Conservation (phyloP, 2,329 filamentous ascomycete genomes). For the Colletotrichum euphorbiae region DNA sequence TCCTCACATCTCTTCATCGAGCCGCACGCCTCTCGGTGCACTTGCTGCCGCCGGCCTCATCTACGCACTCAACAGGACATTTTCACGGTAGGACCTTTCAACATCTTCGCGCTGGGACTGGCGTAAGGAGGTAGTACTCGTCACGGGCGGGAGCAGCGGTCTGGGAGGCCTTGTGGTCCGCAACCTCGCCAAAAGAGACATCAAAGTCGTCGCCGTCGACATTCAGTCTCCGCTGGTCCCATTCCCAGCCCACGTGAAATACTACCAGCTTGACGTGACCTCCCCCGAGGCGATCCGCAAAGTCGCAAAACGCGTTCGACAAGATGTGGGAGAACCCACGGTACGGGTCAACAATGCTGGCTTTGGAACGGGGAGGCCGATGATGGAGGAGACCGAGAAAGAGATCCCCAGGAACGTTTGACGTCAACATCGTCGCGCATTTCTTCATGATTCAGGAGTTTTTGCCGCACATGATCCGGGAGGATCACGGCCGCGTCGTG, state of each 20-base stretch:
- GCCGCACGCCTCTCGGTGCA: neutral
- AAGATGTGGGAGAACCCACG: slow-evolving; percentile 48
- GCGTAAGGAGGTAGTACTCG: slow-evolving; percentile 4
- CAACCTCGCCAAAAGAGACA: neutral
- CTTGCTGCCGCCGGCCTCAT: neutral
- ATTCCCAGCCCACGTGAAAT: neutral
- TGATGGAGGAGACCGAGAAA: slow-evolving; percentile 6
- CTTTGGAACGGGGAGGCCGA: slow-evolving; percentile 46
- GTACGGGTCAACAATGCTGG: slow-evolving; percentile 53
- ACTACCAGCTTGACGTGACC: slow-evolving; percentile 16
- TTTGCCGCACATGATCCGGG: neutral
- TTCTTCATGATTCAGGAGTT: slow-evolving; percentile 14
- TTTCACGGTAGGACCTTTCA: neutral
- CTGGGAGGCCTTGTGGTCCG: neutral
- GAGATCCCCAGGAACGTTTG: slow-evolving; percentile 3
- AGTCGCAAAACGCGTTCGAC: slow-evolving; percentile 55
- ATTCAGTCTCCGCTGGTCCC: neutral
- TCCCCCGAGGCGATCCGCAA: slow-evolving; percentile 48
- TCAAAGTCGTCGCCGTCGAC: slow-evolving; percentile 20
- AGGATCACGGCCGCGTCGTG: slow-evolving; percentile 9
- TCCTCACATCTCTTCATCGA: neutral
- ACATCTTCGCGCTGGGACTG: slow-evolving; percentile 10
- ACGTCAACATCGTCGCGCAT: slow-evolving; percentile 15
- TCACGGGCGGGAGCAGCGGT: slow-evolving; percentile 16
- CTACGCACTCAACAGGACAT: neutral